Conservation (phyloP, 805 yeast genomes). For the Wickerhamomyces pijperi region DNA sequence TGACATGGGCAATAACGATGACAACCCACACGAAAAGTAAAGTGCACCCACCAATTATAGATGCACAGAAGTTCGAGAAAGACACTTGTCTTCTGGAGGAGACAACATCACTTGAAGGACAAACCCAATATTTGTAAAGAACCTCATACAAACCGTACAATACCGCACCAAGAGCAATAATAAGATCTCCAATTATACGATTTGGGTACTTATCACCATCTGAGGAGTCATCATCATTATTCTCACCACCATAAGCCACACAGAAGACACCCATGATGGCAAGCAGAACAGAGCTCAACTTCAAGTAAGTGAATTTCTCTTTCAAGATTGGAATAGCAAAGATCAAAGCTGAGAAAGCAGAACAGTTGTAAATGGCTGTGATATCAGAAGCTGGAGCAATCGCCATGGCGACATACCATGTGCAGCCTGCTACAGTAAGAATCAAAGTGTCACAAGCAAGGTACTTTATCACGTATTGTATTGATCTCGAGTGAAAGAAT, state of each 20-base stretch:
- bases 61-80: conserved; percentile 70
- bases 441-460: conserved; percentile 39
- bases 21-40: conserved; percentile 35
- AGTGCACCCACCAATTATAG: conserved; percentile 52
- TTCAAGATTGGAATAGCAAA: conserved; percentile 68
- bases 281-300: conserved; percentile 54
- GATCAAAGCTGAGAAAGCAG: conserved; percentile 79
- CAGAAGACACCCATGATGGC: conserved; percentile 69
- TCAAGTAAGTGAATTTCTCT: conserved; percentile 53
- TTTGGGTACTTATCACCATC: conserved; percentile 33
- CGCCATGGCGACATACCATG: conserved; percentile 82
- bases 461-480: conserved; percentile 30
- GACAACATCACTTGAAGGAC: conserved; percentile 60
- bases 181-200: conserved; percentile 52
- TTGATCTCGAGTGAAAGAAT: conserved; percentile 8
- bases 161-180: conserved; percentile 65
- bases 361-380: conserved; percentile 84
- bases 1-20: conserved; percentile 36
- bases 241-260: conserved; percentile 57
- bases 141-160: conserved; percentile 79
- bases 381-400: conserved; percentile 76
- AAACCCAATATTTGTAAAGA: conserved; percentile 59
- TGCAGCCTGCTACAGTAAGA: conserved; percentile 62
- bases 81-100: conserved; percentile 62
- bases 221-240: conserved; percentile 7